Percentiles rank a stretch among this genome's conserved stretches.
phyloP scores from a whole-genome alignment of 148 eudicot genomes.

The Camellia sinensis region DNA sequence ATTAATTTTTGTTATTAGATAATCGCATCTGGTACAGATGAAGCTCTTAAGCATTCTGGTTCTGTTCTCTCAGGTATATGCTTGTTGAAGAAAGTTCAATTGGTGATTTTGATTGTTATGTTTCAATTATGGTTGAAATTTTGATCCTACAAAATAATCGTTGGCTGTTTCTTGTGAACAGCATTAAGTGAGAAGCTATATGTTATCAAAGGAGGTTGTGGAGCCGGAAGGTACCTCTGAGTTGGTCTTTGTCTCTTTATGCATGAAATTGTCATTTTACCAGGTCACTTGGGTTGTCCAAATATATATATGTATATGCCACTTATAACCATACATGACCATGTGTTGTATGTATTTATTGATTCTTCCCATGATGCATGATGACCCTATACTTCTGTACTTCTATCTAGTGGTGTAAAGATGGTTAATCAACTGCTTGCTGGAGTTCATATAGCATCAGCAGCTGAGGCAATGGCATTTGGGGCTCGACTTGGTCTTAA shows the following conservation, averaged over 20 bases:
- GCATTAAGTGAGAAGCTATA: slow-evolving; percentile 97
- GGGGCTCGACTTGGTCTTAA: slow-evolving; percentile 89
- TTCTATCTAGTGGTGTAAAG: slow-evolving; percentile 72
- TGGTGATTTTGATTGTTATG: background rate
- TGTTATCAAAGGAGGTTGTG: slow-evolving; percentile 91
- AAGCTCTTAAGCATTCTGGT: slow-evolving; percentile 73
- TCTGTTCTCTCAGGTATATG: slow-evolving; percentile 76
- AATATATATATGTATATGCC: background rate
- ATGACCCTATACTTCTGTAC: slow-evolving; percentile 7
- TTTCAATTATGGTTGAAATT: background rate
- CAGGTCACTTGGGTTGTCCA: slow-evolving; percentile 1
- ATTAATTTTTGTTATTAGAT: slow-evolving; percentile 41
- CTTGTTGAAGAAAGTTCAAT: slow-evolving; percentile 3
- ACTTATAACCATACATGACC: background rate
- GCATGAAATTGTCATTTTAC: background rate
- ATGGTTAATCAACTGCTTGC: slow-evolving; percentile 99
- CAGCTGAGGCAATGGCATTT: slow-evolving; percentile 97
- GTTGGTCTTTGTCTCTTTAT: slow-evolving; percentile 9
- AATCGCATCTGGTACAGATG: slow-evolving; percentile 91
- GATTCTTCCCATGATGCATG: background rate
- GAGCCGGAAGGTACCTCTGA: slow-evolving; percentile 84
- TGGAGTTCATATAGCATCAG: slow-evolving; percentile 99
- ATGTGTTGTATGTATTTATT: background rate
- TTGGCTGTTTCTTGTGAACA: slow-evolving; percentile 30
- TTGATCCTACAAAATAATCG: slow-evolving; percentile 8